Base-by-base conservation (phyloP, 2,329 filamentous ascomycete genomes). In the Botrytis squamosa region DNA sequence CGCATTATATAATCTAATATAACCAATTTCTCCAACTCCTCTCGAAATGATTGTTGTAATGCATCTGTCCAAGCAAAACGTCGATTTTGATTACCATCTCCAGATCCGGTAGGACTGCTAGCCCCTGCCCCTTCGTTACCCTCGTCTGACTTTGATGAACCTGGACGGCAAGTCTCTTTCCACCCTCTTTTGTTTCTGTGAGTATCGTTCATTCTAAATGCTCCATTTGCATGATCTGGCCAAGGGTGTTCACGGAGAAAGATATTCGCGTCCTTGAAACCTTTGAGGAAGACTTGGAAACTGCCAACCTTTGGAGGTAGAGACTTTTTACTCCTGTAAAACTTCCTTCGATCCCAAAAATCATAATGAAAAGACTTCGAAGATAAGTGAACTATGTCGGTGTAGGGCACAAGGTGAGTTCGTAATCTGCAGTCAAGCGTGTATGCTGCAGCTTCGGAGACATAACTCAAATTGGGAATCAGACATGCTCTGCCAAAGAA, bases 1-100 rank as follows among this genome's bases (percentile, higher is more conserved):
- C 96, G 90, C 96, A 99, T 99, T 76, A 99, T 97, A 82, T 99
- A 99, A 83, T 99, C 96, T 77, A 99, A 83, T 79, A 99, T 97
- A 36, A 99, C 97, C 12, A 99, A 86, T 83, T 98, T 98, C 84
- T 99, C 96, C 66, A 99, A 87, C 83, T 98, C 93, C 82, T 99
- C 96, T 55, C 96, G 87, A 81, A 99, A 97, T 0, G 93, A 92
- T 82, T 97, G 93, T 81, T 98, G 97, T 64, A 99, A 83, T 9
- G 87, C 84, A 70, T 97, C 93, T 0, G 94, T 97, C 96, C 96
- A 99, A 74, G 91, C 88, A 77, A 96, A 97, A 57, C 83, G 79
- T 75, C 75, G 77, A 40, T 74, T 77, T 52, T 76, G 74, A 7
- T 70, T 74, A 33, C 79, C 76, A 67, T 76, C 72, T 36, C 75